Conservation (phyloP, 1,139 yeast species). For the Candida gigantensis region DNA sequence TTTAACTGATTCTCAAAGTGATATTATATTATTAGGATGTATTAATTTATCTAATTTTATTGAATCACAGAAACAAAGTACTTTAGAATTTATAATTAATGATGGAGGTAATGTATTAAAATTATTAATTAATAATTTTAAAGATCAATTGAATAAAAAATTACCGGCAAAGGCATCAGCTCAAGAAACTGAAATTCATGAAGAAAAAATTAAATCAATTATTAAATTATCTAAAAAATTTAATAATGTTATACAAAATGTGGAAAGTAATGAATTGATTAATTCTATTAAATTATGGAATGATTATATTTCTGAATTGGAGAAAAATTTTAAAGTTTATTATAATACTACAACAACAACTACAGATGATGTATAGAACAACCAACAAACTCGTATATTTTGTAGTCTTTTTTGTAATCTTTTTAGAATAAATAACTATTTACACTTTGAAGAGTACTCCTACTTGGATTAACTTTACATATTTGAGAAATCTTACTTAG, state of each 20-base stretch:
- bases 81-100: constrained; percentile 16
- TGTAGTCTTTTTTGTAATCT: constrained; percentile 1
- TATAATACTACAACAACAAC: too few relatives aligned
- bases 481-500: constrained; percentile 49
- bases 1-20: constrained; percentile 39
- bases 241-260: constrained; percentile 11
- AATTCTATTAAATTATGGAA: constrained; percentile 11
- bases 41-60: constrained; percentile 34
- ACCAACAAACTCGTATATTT: not conserved
- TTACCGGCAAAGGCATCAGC: constrained; percentile 44
- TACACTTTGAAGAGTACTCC: constrained; percentile 72
- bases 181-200: constrained; percentile 31
- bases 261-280: constrained; percentile 9
- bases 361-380: constrained; percentile 8
- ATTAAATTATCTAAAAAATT: constrained; percentile 16
- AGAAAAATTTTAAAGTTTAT: constrained; percentile 13
- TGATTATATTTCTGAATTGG: constrained; percentile 10
- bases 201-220: constrained; percentile 18
- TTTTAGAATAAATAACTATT: constrained; percentile 39
- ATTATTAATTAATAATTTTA: constrained; percentile 25
- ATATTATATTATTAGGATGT: constrained; percentile 39
- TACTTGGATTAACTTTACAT: constrained; percentile 65
- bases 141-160: constrained; percentile 34
- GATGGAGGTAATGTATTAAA: constrained; percentile 23
- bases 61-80: constrained; percentile 20